Base-by-base conservation (phyloP, 2,329 filamentous ascomycete genomes). In the Penicillium sp. region DNA sequence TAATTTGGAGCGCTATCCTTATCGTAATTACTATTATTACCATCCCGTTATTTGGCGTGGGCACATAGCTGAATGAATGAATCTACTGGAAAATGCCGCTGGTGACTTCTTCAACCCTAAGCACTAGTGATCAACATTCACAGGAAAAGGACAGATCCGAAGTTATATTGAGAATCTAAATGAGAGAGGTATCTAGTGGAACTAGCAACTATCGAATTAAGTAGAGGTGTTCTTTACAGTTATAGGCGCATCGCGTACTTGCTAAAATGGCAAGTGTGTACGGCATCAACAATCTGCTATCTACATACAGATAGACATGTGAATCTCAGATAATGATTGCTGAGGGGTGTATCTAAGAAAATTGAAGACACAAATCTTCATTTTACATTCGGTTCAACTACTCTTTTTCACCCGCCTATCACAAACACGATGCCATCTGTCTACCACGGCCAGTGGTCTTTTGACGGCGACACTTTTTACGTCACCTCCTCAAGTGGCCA, bases 381-480 rank as follows among this genome's bases (percentile, higher is more conserved):
- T 23, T 16, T 23, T 4, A 8, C 3, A 37, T 31, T 32, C 10
- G 3, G 18, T 27, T 15, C 15, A 34, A 25, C 18, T 13, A n/a
- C 10, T 46, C 13, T 32, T n/a, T 3, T n/a, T 4, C 2, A 34
- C 16, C 31, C n/a, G 12, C n/a, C 18, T 13, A 4, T 29, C 10
- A 15, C 4, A 18, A 10, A 8, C 18, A 25, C 15, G 32, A 55
- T 51, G 52, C 57, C 66, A 4, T 67, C 72, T 4, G 68, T 63
- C 46, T 55, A 63, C 9, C 67, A 61, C 32, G 76, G 75, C 25
- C 70, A 67, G 40, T 82, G 80, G 67, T 70, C 74, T 45, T 80
- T 72, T 50, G 67, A 69, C 2, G 68, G 72, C 18, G 72, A 78
- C 45, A 71, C 74, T 2, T 72, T 82, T 56, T 79, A 77, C 57